Evolutionary conservation across 305 asterid species (phyloP).

Genomic region (Solanum aculeatissimum): DNA sequence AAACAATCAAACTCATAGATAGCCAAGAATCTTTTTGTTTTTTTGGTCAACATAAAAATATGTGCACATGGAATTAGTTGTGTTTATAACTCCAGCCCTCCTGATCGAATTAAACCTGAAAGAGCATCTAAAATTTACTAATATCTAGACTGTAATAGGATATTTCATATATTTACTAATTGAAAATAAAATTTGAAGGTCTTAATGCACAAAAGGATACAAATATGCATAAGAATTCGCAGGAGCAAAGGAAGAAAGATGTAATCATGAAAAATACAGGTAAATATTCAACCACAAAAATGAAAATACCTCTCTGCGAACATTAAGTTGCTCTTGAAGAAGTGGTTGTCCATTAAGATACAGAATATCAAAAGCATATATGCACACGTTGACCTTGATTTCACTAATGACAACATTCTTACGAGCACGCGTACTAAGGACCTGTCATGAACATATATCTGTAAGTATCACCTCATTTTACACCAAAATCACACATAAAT

Average conservation of each 20-base stretch:
- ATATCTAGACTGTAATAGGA: not conserved
- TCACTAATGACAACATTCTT: constrained; percentile 73
- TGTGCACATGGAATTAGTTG: not conserved
- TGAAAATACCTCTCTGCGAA: constrained; percentile 74
- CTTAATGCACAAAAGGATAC: not conserved
- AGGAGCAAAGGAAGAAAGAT: not conserved
- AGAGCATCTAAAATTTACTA: not conserved
- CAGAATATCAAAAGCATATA: constrained; percentile 86
- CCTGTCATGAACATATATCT: constrained; percentile 30
- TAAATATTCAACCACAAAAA: constrained; percentile 2
- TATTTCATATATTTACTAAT: not conserved
- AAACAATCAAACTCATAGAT: not conserved
- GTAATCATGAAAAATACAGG: not conserved
- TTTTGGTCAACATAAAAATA: not conserved
- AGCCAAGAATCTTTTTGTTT: not conserved
- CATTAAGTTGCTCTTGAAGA: constrained; percentile 70
- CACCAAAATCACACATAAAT: not conserved
- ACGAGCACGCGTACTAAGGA: constrained; percentile 85
- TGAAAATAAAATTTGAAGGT: not conserved
- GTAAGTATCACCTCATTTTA: not conserved
- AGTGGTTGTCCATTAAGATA: constrained; percentile 79
- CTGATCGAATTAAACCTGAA: not conserved
- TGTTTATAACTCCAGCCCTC: not conserved
- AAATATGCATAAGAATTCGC: not conserved
- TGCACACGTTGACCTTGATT: constrained; percentile 80